A percentile compares a stretch with the other conserved stretches of the same genome.
Conservation (phyloP, 495 filamentous ascomycete species). For the Hypoxylon lienhwacheense region DNA sequence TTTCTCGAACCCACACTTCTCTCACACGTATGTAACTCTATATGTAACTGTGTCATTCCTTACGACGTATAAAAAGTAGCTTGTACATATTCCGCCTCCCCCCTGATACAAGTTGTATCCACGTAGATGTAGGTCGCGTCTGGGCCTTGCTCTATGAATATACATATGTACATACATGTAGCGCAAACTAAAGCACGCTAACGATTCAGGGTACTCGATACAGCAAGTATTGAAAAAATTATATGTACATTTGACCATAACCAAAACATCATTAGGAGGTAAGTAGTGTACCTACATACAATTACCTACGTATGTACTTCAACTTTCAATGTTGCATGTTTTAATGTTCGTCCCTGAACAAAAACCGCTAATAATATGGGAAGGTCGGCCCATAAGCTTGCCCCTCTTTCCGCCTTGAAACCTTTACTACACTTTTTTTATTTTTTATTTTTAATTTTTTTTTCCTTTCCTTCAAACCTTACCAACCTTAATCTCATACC, state of each 20-base stretch:
- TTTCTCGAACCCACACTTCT: constrained; percentile 27
- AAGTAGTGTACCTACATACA: no score
- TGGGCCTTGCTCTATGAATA: constrained; percentile 29
- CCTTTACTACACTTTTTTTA: constrained; percentile 27
- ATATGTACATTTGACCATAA: constrained; percentile 1
- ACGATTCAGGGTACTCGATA: constrained; percentile 27
- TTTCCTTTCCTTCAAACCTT: constrained; percentile 32
- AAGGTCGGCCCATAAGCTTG: constrained; percentile 36
- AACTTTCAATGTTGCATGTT: no score
- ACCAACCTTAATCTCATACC: constrained; percentile 31
- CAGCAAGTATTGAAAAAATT: no score
- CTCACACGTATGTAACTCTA: no score
- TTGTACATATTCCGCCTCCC: constrained; percentile 22
- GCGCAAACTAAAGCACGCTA: constrained; percentile 35
- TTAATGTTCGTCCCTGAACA: constrained; percentile 20
- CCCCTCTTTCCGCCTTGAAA: constrained; percentile 39
- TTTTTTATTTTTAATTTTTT: no score
- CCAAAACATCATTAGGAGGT: constrained; percentile 1
- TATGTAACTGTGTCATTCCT: constrained; percentile 34
- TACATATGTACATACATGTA: no score
- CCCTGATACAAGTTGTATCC: constrained; percentile 35
- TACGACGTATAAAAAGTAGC: no score
- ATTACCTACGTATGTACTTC: no score
- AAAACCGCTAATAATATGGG: constrained; percentile 32
- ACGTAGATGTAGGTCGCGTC: constrained; percentile 21